Conservation (phyloP, 768 basidiomycete genomes). For the Mrakia frigida region DNA sequence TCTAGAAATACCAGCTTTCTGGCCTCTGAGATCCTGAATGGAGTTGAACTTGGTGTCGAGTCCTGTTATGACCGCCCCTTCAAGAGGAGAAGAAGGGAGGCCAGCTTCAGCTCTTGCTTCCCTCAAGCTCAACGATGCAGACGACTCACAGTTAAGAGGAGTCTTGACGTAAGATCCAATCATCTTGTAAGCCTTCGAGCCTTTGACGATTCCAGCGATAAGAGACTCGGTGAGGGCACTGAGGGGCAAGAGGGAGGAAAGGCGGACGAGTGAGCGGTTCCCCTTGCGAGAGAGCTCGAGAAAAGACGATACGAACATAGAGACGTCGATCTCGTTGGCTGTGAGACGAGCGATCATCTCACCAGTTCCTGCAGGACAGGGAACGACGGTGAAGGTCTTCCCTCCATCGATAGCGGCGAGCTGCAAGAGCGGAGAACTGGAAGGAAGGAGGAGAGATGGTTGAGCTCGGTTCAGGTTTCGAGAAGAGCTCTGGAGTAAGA, state of each 20-base stretch:
- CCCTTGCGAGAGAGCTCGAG: not conserved
- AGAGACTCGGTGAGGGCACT: slow-evolving; percentile 86
- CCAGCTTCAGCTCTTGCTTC: slow-evolving; percentile 38
- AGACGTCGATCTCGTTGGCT: slow-evolving; percentile 72
- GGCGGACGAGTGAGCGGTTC: not conserved
- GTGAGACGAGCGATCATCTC: slow-evolving; percentile 63
- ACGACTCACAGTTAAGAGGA: slow-evolving; percentile 63
- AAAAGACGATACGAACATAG: slow-evolving; percentile 55
- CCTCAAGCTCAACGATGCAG: not conserved
- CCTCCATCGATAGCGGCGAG: slow-evolving; percentile 64
- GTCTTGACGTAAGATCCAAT: slow-evolving; percentile 87
- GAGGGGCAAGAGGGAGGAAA: not conserved
- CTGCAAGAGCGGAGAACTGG: slow-evolving; percentile 85
- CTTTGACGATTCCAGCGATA: slow-evolving; percentile 87
- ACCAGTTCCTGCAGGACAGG: slow-evolving; percentile 62
- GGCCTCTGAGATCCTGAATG: slow-evolving; percentile 69
- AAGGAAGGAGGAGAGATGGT: slow-evolving; percentile 52
- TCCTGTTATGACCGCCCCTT: slow-evolving; percentile 86
- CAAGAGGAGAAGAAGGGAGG: slow-evolving; percentile 5
- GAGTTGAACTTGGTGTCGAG: slow-evolving; percentile 62
- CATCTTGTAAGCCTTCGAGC: slow-evolving; percentile 71
- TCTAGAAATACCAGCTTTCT: slow-evolving; percentile 82
- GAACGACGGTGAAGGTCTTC: slow-evolving; percentile 72
- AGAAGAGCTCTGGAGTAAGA: not conserved
- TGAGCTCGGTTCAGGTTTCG: not conserved